Conservation (phyloP, 129 eudicot genomes). For the Flaveria ramosissima region DNA sequence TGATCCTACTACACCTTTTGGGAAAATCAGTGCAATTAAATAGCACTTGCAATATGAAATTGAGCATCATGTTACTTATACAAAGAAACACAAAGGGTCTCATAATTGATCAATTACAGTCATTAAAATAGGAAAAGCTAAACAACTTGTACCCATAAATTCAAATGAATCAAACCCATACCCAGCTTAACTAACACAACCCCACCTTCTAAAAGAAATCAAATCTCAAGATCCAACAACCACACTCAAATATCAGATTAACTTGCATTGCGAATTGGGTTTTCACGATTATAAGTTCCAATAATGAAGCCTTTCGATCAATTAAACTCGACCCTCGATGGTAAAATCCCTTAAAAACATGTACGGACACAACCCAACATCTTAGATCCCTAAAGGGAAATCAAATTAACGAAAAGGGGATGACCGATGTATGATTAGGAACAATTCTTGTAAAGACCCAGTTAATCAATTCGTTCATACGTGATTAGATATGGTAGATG, state of each 20-base stretch:
- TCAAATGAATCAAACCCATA: background rate
- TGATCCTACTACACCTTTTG: background rate
- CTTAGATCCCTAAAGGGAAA: constrained; percentile 31
- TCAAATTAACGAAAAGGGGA: constrained; percentile 17
- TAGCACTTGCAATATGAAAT: background rate
- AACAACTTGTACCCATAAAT: background rate
- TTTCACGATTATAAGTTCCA: background rate
- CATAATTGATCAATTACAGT: constrained; percentile 3
- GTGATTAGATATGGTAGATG: background rate
- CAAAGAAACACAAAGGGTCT: background rate
- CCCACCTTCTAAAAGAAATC: constrained; percentile 21
- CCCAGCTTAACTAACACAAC: too few species aligned
- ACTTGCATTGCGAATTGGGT: constrained; percentile 8
- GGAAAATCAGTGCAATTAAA: constrained; percentile 4
- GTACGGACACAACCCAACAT: background rate
- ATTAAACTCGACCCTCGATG: background rate
- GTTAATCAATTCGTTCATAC: background rate
- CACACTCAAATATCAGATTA: constrained; percentile 13
- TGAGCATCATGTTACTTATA: too few species aligned
- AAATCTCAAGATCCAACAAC: constrained; percentile 33
- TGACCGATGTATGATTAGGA: constrained; percentile 16
- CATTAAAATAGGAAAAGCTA: background rate
- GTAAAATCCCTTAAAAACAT: background rate
- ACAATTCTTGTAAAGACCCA: background rate
- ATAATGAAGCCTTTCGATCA: background rate